phyloP scores from a whole-genome alignment of 176 grass and related monocot genomes.

The Phoenix roebelenii region DNA sequence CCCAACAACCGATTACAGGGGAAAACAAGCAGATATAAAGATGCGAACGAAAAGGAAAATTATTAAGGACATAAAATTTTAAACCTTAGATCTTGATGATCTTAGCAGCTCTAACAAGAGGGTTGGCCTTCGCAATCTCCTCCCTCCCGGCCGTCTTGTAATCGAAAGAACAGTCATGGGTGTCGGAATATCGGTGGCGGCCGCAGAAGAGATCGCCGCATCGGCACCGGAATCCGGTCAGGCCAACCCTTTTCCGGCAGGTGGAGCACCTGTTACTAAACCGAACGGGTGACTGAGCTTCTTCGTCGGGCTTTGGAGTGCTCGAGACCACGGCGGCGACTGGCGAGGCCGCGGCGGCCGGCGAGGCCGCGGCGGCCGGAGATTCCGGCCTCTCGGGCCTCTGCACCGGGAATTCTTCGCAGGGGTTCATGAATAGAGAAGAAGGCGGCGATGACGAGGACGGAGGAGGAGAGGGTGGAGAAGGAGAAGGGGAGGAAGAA shows the following conservation, averaged over 20 bases:
- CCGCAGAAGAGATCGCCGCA: slow-evolving; percentile 42
- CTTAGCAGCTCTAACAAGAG: slow-evolving; percentile 39
- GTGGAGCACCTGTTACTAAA: slow-evolving; percentile 32
- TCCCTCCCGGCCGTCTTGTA: slow-evolving; percentile 42
- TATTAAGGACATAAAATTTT: slow-evolving; percentile 1
- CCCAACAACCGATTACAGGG: background rate
- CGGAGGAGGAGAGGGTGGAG: background rate
- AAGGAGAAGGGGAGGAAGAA: slow-evolving; percentile 19
- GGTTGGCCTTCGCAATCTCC: slow-evolving; percentile 47
- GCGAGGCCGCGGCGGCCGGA: background rate
- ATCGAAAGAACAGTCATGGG: slow-evolving; percentile 43
- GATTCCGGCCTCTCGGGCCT: slow-evolving; percentile 22
- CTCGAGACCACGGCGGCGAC: background rate
- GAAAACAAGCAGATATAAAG: background rate
- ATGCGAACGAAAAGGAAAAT: background rate
- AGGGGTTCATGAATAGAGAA: slow-evolving; percentile 18
- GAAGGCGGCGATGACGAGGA: slow-evolving; percentile 14
- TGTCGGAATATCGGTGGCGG: slow-evolving; percentile 39
- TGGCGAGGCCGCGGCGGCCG: background rate
- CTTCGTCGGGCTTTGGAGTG: slow-evolving; percentile 3
- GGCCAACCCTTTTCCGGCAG: slow-evolving; percentile 33
- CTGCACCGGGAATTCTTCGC: slow-evolving; percentile 11
- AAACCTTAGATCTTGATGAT: slow-evolving; percentile 47
- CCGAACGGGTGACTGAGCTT: slow-evolving; percentile 16
- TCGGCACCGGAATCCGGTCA: slow-evolving; percentile 38